Base-by-base conservation (phyloP, 2,329 filamentous ascomycete genomes). In the Exophiala alcalophila region DNA sequence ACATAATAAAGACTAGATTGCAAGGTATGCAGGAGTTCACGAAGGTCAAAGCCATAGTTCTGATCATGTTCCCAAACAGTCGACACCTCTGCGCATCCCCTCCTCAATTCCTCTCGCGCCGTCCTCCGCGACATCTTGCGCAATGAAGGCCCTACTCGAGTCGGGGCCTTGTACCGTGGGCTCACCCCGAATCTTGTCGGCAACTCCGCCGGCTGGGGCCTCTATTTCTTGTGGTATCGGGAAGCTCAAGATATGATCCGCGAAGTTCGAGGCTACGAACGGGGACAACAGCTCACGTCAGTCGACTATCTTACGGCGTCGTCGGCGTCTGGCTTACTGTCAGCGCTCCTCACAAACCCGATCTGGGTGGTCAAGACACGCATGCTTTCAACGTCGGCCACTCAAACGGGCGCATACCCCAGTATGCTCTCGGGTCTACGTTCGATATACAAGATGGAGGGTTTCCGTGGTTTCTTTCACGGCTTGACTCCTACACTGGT, bases 311-410 rank as follows among this genome's bases (percentile, higher is more conserved):
- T 96, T 62, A 58, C 84, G 32, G 80, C 89, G 3, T 90, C 86
- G 23, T 85, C 76, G 2, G 62, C 69, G 25, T 75, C 77, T 56
- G 90, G 91, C 20, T 72, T 84, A 12, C 65, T 86, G 27, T 94
- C 89, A 2, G 84, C 90, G 29, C 68, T 86, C 20, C 74, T 91
- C 53, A 97, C 92, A 20, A 97, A 97, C 62, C 92, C 92, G 2
- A 83, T 98, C 57, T 98, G 92, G 92, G 92, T 98, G 2, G 81
- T 98, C 63, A 97, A 97, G 72, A 97, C 91, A 6, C 84, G 92
- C 51, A 97, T 98, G 89, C 73, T 97, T 16, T 88, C 89, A 20
- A 90, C 86, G 3, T 86, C 92, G 54, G 78, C 79, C 35, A 73
- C 78, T 40, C 75, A 80, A 4, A 77, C 75, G 2, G 88, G 88